Conservation (phyloP, 345 rosid species). For the Acer saccharum region DNA sequence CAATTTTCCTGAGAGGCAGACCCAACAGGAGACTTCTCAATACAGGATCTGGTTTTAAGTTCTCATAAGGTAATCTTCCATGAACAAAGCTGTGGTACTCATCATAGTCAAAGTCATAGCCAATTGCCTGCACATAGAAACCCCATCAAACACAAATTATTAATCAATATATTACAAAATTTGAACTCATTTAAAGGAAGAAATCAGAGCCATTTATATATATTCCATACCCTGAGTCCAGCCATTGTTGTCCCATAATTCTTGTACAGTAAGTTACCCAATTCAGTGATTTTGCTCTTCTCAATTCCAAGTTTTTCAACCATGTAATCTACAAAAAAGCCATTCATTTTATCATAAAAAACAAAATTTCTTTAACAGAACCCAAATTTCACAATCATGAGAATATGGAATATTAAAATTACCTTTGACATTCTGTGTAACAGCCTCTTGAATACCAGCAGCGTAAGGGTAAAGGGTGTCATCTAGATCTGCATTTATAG, state of each 20-base stretch:
- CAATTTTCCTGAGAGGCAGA: conserved; percentile 83
- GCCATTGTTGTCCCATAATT: conserved; percentile 99
- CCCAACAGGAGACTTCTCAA: conserved; percentile 69
- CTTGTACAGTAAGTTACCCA: conserved; percentile 78
- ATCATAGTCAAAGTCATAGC: conserved; percentile 87
- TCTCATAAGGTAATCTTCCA: conserved; percentile 90
- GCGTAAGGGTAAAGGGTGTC: conserved; percentile 87
- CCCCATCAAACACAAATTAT: not conserved
- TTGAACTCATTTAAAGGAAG: not conserved
- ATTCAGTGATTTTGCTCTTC: conserved; percentile 51
- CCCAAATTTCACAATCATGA: not conserved
- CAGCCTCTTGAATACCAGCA: conserved; percentile 57
- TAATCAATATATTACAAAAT: conserved; percentile 2
- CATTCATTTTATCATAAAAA: not conserved
- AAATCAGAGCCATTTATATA: not conserved
- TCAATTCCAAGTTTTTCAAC: conserved; percentile 79
- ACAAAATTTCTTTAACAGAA: not conserved
- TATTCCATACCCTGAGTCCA: conserved; percentile 80
- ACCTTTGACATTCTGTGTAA: conserved; percentile 74
- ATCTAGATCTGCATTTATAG: conserved; percentile 64
- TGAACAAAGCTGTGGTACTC: conserved; percentile 92
- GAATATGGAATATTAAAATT: not conserved
- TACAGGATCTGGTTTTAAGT: conserved; percentile 84
- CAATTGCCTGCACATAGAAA: conserved; percentile 69
- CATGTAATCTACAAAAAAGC: conserved; percentile 63